phyloP scores from a whole-genome alignment of 1,284 basidiomycete genomes.

The Lentinula novae-zelandiae region DNA sequence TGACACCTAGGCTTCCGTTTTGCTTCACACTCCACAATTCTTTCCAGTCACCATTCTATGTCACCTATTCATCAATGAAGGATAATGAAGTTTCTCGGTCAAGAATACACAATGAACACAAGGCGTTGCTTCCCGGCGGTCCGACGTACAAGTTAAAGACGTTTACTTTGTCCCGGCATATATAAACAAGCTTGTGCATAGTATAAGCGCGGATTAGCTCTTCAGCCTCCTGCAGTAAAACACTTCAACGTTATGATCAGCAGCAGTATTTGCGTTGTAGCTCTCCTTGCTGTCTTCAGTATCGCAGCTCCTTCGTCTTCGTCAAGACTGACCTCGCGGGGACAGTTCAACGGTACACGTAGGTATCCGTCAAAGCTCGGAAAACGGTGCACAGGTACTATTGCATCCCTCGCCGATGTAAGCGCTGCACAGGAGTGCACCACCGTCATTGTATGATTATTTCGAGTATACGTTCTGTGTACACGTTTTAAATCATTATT shows the following conservation, averaged over 20 bases:
- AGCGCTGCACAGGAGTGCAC: slow-evolving; percentile 4
- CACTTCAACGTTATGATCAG: neutral
- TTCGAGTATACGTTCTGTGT: neutral
- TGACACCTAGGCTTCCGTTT: neutral
- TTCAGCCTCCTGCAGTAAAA: neutral
- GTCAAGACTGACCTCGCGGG: neutral
- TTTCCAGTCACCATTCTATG: neutral
- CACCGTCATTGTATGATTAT: slow-evolving; percentile 4
- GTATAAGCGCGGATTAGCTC: neutral
- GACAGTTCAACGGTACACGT: neutral
- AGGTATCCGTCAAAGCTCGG: slow-evolving; percentile 2
- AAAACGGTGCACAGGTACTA: slow-evolving; percentile 10
- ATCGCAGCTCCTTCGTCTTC: neutral
- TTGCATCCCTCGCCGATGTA: slow-evolving; percentile 7
- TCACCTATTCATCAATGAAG: neutral
- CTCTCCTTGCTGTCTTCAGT: neutral
- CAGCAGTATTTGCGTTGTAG: neutral
- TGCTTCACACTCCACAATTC: neutral
- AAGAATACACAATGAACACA: neutral
- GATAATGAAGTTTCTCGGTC: neutral
- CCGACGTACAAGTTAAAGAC: neutral
- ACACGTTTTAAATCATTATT: neutral
- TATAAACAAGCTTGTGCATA: neutral
- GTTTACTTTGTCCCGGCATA: neutral
- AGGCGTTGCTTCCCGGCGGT: neutral